Percentiles rank a stretch among this genome's conserved stretches.
These are phyloP conservation scores for Afroboletus lepidellus DNA, from an alignment of 1,284 basidiomycete genomes.

Conservation along the genomic window DNA sequence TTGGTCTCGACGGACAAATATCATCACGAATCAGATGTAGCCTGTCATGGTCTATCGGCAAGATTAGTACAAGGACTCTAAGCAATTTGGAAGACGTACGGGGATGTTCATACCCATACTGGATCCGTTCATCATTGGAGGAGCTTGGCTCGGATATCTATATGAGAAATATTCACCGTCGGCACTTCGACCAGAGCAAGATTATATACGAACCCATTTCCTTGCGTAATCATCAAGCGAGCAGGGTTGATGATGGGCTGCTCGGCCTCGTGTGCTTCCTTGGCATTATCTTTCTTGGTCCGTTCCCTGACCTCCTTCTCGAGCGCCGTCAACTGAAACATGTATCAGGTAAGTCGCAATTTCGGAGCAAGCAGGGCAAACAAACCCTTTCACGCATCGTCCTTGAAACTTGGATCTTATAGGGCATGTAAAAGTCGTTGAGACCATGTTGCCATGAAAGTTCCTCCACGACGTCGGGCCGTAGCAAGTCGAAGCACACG, in stretches of 20 bases:
- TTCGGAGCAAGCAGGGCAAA: not conserved
- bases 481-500: slow-evolving; percentile 90
- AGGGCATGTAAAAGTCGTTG: slow-evolving; percentile 96
- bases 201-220: slow-evolving; percentile 52
- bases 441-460: slow-evolving; percentile 93
- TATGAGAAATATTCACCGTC: not conserved
- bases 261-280: slow-evolving; percentile 82
- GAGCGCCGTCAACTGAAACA: slow-evolving; percentile 58
- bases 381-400: slow-evolving; percentile 66
- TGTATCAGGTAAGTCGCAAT: slow-evolving; percentile 14
- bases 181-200: not conserved
- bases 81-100: slow-evolving; percentile 32
- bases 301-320: slow-evolving; percentile 85
- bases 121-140: slow-evolving; percentile 46
- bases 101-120: slow-evolving; percentile 40
- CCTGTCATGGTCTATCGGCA: slow-evolving; percentile 32
- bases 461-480: slow-evolving; percentile 91
- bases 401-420: slow-evolving; percentile 84
- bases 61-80: too few species aligned
- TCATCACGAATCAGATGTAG: slow-evolving; percentile 23
- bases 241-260: slow-evolving; percentile 80
- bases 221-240: slow-evolving; percentile 62
- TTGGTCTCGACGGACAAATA: slow-evolving; percentile 8
- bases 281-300: slow-evolving; percentile 78
- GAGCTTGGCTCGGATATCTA: slow-evolving; percentile 44